Conservation (phyloP, 768 basidiomycete species). For the Trametes maxima region DNA sequence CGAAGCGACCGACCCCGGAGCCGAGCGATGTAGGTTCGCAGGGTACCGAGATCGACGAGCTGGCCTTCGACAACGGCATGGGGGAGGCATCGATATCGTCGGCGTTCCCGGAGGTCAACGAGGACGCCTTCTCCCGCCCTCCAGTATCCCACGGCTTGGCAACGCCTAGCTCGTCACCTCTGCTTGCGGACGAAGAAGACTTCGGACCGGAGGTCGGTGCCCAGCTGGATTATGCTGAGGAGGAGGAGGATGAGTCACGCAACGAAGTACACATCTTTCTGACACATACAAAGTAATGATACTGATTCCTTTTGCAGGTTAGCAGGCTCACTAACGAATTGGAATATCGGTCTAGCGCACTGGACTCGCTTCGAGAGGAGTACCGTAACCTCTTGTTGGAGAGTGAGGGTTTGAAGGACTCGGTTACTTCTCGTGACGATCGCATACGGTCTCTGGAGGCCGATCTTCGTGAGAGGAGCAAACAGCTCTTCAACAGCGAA, state of each 20-base stretch:
- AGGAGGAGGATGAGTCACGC: neutral
- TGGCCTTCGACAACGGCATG: slow-evolving; percentile 24
- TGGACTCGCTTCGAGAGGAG: slow-evolving; percentile 17
- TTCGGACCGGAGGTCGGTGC: neutral
- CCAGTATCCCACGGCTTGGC: neutral
- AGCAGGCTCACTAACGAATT: neutral
- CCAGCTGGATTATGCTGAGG: neutral
- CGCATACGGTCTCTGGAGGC: neutral
- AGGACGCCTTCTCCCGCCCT: neutral
- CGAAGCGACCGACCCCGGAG: slow-evolving; percentile 54
- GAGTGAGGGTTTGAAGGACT: neutral
- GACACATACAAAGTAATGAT: too few relatives aligned
- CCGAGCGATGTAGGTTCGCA: slow-evolving; percentile 39
- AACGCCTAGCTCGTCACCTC: slow-evolving; percentile 10
- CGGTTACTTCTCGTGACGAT: slow-evolving; percentile 4
- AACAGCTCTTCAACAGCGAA: neutral
- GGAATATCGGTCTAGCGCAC: neutral
- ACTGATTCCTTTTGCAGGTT: neutral
- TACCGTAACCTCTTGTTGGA: slow-evolving; percentile 2
- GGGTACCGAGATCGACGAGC: slow-evolving; percentile 19
- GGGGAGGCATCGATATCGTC: slow-evolving; percentile 7
- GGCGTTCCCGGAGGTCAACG: slow-evolving; percentile 4
- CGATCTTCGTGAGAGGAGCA: neutral
- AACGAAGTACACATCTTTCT: neutral
- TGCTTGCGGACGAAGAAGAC: slow-evolving; percentile 4